Evolutionary conservation across 306 rosid genomes (phyloP), one percentile per base, ranked within the genome.

Genomic region (Prunus mume): DNA sequence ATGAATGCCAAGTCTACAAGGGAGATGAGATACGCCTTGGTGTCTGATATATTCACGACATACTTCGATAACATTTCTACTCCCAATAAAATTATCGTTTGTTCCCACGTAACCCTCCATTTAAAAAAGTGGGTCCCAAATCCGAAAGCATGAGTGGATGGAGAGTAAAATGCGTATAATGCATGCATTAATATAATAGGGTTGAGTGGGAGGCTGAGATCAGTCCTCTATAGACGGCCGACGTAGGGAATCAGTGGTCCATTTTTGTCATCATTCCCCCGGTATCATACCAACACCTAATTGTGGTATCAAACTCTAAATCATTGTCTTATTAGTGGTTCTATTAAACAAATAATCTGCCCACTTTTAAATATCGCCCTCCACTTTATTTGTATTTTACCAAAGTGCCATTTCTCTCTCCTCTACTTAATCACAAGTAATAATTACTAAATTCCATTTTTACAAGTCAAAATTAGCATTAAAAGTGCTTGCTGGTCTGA

Each of bases 221-320:
- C 85, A 79, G 86, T 84, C 93, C 96, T 80, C 87, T 75, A 79
- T 76, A 82, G 83, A 83, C 82, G 89, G 87, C 88, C 77, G 49
- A 69, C 77, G 68, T 13, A 68, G 68, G 72, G 69, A 46, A 46
- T 71, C 85, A 65, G 83, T 78, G 56, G 80, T 75, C 63, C 55
- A 15, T 64, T 82, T 70, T 80, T 89, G 91, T 88, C 89, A 65
- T 82, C 69, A 30, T 83, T 81, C 80, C 54, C 76, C 84, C 72
- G 56, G 97, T 52, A 91, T 89, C 95, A 24, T 41, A 63, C 87
- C 85, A 79, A 85, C 88, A 69, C 63, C 46, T 2, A 6, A 28
- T 49, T 72, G 54, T 47, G 85, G 91, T 46, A 89, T 86, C 94
- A 71, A 84, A 79, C 22, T 41, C 51, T 71, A 25, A 46, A 46